Conservation (phyloP, 2,329 filamentous ascomycete genomes). For the Thielaviopsis punctulata region DNA sequence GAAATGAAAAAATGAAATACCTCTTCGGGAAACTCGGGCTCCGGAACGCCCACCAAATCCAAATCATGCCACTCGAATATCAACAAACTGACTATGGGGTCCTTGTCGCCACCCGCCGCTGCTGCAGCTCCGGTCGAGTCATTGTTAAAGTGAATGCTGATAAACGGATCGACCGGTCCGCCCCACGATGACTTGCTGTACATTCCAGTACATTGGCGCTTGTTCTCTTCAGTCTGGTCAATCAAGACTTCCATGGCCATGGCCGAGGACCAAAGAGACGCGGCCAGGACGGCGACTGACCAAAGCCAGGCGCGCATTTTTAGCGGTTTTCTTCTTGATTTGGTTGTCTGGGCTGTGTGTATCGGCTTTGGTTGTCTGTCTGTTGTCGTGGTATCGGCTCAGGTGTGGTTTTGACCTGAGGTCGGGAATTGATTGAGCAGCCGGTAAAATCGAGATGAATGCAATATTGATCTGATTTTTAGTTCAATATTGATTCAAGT, state of each 20-base stretch:
- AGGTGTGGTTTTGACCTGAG: no score
- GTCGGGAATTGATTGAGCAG: no score
- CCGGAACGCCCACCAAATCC: conserved; percentile 53
- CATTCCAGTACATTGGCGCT: conserved; percentile 79
- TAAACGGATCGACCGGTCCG: conserved; percentile 74
- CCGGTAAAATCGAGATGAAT: no score
- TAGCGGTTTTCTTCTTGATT: background rate
- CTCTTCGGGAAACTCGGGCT: conserved; percentile 33
- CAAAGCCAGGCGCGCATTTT: conserved; percentile 12
- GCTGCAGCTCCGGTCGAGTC: conserved; percentile 35
- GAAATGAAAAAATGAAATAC: conserved; percentile 23
- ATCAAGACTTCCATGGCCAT: conserved; percentile 43
- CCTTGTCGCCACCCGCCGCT: conserved; percentile 26
- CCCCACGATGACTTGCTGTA: conserved; percentile 84
- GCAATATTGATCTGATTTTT: no score
- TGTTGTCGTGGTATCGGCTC: background rate
- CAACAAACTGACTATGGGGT: conserved; percentile 66
- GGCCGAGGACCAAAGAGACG: conserved; percentile 35
- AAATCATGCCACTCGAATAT: conserved; percentile 93
- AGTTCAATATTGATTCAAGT: no score
- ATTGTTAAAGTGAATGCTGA: conserved; percentile 61
- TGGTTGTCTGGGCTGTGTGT: background rate
- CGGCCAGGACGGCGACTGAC: conserved; percentile 22
- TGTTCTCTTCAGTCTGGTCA: conserved; percentile 56
- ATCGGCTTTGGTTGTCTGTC: background rate